Evolutionary conservation across 202 grass and related monocot species (phyloP).

Genomic region (Eragrostis tef): DNA sequence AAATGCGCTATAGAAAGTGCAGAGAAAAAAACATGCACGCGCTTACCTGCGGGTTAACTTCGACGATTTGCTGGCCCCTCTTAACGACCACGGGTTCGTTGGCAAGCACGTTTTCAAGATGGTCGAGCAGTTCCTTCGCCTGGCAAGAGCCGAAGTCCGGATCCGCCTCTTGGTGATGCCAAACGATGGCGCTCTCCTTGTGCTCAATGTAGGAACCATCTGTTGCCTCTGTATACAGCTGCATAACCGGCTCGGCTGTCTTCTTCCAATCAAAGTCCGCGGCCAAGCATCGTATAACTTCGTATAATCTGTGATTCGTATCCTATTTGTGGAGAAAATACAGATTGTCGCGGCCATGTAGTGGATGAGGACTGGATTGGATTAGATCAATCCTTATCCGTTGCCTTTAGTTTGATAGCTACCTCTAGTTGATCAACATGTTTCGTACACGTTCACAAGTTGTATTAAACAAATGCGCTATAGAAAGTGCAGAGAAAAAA

Average conservation of each 20-base stretch:
- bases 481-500: not conserved
- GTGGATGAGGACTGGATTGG: constrained; percentile 58
- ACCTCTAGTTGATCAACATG: constrained; percentile 47
- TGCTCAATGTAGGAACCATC: constrained; percentile 82
- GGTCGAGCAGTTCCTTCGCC: constrained; percentile 88
- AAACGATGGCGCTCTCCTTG: constrained; percentile 85
- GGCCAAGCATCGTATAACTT: too few relatives aligned
- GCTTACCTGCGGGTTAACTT: constrained; percentile 93
- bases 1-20: constrained; percentile 1
- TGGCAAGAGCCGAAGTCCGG: constrained; percentile 95
- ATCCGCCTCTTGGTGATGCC: constrained; percentile 92
- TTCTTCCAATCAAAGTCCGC: constrained; percentile 84
- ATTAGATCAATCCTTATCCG: constrained; percentile 62
- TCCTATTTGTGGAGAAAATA: constrained; percentile 47
- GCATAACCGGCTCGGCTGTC: constrained; percentile 81
- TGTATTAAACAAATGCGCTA: constrained; percentile 30
- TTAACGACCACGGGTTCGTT: constrained; percentile 93
- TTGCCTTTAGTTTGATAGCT: constrained; percentile 54
- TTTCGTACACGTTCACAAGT: constrained; percentile 28
- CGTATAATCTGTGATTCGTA: too few relatives aligned
- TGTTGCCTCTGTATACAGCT: constrained; percentile 73
- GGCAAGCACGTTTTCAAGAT: constrained; percentile 87
- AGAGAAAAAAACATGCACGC: constrained; percentile 16
- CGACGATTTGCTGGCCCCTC: constrained; percentile 91
- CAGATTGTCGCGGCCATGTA: constrained; percentile 49